Base-by-base conservation (phyloP, 2,329 filamentous ascomycete species). In the Hymenoscyphus fraxineus region DNA sequence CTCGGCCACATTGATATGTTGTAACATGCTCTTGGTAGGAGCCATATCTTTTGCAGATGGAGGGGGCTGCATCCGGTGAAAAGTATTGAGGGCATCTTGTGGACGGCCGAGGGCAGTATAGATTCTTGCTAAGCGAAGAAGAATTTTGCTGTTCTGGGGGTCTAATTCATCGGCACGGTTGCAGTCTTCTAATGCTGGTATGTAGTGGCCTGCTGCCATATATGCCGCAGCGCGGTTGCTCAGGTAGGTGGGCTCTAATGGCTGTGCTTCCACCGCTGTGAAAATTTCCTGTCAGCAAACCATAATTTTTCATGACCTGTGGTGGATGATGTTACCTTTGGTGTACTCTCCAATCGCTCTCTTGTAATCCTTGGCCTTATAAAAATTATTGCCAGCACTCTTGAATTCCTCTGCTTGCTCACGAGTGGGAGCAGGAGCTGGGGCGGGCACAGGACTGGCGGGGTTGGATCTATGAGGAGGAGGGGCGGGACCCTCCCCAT, bases 151-250 rank as follows among this genome's bases (percentile, higher is more conserved):
- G 75, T 96, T 97, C 71, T 88, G 82, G 0, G 93, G 89, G 69
- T 98, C 93, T 55, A 97, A 80, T 69, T 94, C 89, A 70, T 91
- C 87, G 6, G 95, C 92, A 62, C 84, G 85, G 73, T 87, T 88
- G 78, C 92, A 95, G 78, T 99, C 95, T 63, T 95, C 92, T 65
- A 98, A 81, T 16, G 95, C 95, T 67, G 89, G 84, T 64, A 84
- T 80, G 76, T 89, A 97, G 73, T 89, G 87, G 71, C 88, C 88
- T 65, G 92, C 91, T 61, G 92, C 92, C 83, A 99, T 97, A 80
- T 91, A 92, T 41, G 95, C 95, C 38, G 95, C 95, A 47, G 95
- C 93, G 73, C 95, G 90, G 82, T 99, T 99, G 77, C 92, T 94
- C 69, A 96, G 85, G 78, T 96, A 98, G 57, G 93, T 96, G 41